A percentile compares a stretch with the other conserved stretches of the same genome.
phyloP scores from a whole-genome alignment of 768 basidiomycete genomes.

The Lenzites betulinus region DNA sequence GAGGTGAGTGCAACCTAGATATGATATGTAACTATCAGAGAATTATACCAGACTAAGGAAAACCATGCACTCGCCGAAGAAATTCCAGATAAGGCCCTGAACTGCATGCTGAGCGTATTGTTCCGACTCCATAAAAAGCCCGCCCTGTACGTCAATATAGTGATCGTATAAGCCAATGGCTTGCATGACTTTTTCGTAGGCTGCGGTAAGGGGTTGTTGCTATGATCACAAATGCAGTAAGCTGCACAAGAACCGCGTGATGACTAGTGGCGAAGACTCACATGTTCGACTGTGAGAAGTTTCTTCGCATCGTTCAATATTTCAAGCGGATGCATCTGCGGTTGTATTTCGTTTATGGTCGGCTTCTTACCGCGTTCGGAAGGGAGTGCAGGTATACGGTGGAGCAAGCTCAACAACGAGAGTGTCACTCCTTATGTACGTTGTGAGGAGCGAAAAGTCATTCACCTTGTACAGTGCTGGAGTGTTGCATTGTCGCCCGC shows the following conservation, averaged over 20 bases:
- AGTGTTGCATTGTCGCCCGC: constrained; percentile 70
- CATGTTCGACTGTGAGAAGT: constrained; percentile 66
- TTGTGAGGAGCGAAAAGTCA: too few species aligned
- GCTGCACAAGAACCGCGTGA: neutral
- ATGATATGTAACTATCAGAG: neutral
- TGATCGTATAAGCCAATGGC: constrained; percentile 71
- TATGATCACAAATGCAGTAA: constrained; percentile 29
- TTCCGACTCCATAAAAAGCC: constrained; percentile 52
- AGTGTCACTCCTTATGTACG: neutral
- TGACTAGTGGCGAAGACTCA: constrained; percentile 30
- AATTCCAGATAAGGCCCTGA: constrained; percentile 72
- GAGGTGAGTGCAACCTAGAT: constrained; percentile 64
- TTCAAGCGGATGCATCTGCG: constrained; percentile 74
- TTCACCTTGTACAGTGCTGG: constrained; percentile 74
- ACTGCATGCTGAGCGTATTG: constrained; percentile 76
- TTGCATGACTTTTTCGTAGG: constrained; percentile 69
- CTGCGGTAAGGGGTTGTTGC: constrained; percentile 70
- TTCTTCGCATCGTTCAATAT: constrained; percentile 77
- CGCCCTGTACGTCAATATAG: constrained; percentile 62
- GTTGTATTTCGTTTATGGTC: constrained; percentile 70
- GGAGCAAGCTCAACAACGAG: constrained; percentile 53
- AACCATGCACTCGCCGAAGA: constrained; percentile 50
- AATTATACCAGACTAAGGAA: neutral
- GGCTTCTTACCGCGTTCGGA: constrained; percentile 48
- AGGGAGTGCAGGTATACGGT: constrained; percentile 59